Base-by-base conservation (phyloP, 768 basidiomycete genomes). In the Nevesoporus exiguus region DNA sequence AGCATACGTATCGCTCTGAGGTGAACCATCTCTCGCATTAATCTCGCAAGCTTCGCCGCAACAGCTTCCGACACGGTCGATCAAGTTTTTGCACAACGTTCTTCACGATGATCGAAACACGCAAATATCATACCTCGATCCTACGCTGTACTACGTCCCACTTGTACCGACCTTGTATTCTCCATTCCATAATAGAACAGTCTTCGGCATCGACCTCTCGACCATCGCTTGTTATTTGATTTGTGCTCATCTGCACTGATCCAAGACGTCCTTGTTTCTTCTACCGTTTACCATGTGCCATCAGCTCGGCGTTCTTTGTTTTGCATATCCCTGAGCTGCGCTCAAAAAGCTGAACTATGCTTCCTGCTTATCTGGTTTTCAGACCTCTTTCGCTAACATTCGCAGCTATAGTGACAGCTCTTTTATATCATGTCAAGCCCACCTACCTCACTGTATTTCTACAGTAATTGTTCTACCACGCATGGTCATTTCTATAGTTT, bases 241-340 rank as follows among this genome's bases (percentile, higher is more conserved):
- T 61, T 62, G 60, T 69, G 68, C 68, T 68, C 61, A 69, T 69
- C 70, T 69, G 66, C 64, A 68, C 56, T 22, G 54, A 70, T 69
- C 64, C 66, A 68, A 56, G 58, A 64, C 30, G 59, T 62, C 51
- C 42, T 19, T 55, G 61, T 61, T 62, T 68, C 62, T 70, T 49
- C 37, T 41, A 47, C 43, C n/a, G 70, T 69, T 68, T 70, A 69
- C 42, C 51, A 37, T 64, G 60, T 59, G 36, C 58, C 52, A 68
- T 68, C 64, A 59, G 58, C 61, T 46, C 14, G 51, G 8, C 27
- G 27, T 29, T 29, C 27, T 8, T 29, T 29, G 27, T 29, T 29
- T 29, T 8, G 27, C 8, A 29, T 29, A 4, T 5, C 57, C 65
- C 60, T 54, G 48, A 31, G 51, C 51, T 53, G 64, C 59, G 59